These are phyloP conservation scores for Globisporangium barbulae DNA, from an alignment of 352 stramenopile species.

Conservation along the genomic window DNA sequence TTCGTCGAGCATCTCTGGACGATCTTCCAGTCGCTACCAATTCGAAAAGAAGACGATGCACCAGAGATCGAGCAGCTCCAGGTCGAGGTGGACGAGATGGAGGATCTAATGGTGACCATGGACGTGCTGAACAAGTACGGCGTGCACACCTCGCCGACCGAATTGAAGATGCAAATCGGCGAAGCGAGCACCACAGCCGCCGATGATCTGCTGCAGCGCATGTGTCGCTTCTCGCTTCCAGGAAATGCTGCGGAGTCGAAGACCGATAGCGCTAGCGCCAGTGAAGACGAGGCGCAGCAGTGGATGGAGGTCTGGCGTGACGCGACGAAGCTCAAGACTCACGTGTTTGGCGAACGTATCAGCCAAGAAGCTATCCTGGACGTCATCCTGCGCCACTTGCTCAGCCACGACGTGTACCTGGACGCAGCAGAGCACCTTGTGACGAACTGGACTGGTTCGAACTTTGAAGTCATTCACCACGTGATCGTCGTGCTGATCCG, in stretches of 20 bases:
- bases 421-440: conserved; percentile 40
- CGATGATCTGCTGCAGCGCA: conserved; percentile 36
- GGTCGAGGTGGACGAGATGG: conserved; percentile 67
- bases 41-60: conserved; percentile 53
- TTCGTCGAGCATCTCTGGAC: conserved; percentile 64
- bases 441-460: conserved; percentile 47
- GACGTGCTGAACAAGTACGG: conserved; percentile 63
- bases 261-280: conserved; percentile 2
- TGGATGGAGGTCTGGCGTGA: conserved; percentile 65
- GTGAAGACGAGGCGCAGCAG: conserved; percentile 10
- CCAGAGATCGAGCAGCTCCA: conserved; percentile 55
- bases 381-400: conserved; percentile 48
- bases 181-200: conserved; percentile 6
- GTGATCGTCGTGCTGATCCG: conserved; percentile 40
- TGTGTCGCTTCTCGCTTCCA: conserved; percentile 43
- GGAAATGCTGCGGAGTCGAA: neutral
- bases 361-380: conserved; percentile 55
- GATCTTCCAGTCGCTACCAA: conserved; percentile 73
- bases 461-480: conserved; percentile 38
- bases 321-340: conserved; percentile 63
- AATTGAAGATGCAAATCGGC: conserved; percentile 20
- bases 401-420: conserved; percentile 25
- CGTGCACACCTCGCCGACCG: conserved; percentile 31
- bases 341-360: conserved; percentile 61
- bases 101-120: conserved; percentile 70